A percentile compares a stretch with the other conserved stretches of the same genome.
These are phyloP conservation scores for Dioscorea zingiberensis DNA, from an alignment of 106 monocot species.

Conservation along the genomic window DNA sequence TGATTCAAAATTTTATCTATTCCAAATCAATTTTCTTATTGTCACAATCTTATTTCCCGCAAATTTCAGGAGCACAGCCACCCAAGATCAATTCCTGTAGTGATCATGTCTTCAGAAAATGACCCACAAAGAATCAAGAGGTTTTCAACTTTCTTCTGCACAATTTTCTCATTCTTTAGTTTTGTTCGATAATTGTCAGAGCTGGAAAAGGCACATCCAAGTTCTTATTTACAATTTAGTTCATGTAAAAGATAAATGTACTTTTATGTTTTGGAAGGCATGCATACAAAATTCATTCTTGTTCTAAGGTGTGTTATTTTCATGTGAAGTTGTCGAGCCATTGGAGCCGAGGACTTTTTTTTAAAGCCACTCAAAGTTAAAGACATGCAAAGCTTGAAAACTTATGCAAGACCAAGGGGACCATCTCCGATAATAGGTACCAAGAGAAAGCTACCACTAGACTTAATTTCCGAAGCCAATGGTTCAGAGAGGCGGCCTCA, in stretches of 20 bases:
- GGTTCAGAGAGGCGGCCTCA: conserved; percentile 22
- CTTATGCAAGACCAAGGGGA: conserved; percentile 20
- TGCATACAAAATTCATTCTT: neutral
- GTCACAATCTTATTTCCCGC: neutral
- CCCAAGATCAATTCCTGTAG: conserved; percentile 57
- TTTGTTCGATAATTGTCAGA: neutral
- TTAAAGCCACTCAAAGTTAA: conserved; percentile 59
- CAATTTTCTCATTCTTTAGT: neutral
- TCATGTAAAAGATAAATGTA: neutral
- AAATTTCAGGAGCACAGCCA: conserved; percentile 37
- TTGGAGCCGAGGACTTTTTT: conserved; percentile 76
- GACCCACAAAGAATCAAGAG: conserved; percentile 85
- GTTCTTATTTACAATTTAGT: neutral
- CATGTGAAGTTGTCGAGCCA: conserved; percentile 41
- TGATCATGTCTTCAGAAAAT: conserved; percentile 88
- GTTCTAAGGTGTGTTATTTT: neutral
- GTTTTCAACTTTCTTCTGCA: conserved; percentile 14
- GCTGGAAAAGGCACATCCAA: neutral
- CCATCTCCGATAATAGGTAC: conserved; percentile 25
- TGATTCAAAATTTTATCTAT: neutral
- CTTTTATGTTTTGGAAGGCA: neutral
- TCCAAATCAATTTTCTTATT: no score
- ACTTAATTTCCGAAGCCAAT: conserved; percentile 20
- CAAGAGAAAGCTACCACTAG: conserved; percentile 50
- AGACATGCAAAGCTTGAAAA: conserved; percentile 42